These are phyloP conservation scores for Ascochyta rabiei DNA, from an alignment of 2,329 filamentous ascomycete genomes.

Conservation along the genomic window DNA sequence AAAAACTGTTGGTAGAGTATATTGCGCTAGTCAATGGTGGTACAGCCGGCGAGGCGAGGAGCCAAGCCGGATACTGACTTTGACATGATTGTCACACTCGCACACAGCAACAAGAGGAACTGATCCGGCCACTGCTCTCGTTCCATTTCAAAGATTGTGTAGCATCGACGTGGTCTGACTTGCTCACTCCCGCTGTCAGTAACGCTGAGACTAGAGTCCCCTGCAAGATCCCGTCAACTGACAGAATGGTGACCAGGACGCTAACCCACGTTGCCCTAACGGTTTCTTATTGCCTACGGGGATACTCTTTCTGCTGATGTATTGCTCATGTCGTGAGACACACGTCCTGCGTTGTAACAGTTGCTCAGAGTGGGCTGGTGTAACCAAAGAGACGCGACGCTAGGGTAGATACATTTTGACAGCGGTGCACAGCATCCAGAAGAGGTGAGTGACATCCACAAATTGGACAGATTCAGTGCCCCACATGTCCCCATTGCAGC, in stretches of 20 bases:
- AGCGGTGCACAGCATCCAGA: constrained; percentile 28
- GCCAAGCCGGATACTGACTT: constrained; percentile 34
- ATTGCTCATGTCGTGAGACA: constrained; percentile 33
- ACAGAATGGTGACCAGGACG: constrained; percentile 21
- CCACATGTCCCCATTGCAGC: constrained; percentile 24
- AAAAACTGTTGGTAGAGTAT: constrained; percentile 23
- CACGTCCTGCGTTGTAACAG: constrained; percentile 43
- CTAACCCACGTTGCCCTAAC: constrained; percentile 38
- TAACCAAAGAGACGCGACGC: constrained; percentile 23
- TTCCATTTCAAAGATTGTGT: constrained; percentile 19
- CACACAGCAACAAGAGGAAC: constrained; percentile 22
- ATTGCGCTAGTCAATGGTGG: constrained; percentile 30
- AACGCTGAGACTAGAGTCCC: constrained; percentile 23
- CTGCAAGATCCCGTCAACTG: constrained; percentile 27
- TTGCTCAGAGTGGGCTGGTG: constrained; percentile 37
- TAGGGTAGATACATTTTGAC: constrained; percentile 41
- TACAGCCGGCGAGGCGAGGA: constrained; percentile 30
- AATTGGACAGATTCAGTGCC: constrained; percentile 24
- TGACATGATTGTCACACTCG: constrained; percentile 39
- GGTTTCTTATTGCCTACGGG: constrained; percentile 23
- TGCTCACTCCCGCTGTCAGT: constrained; percentile 41
- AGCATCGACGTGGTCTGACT: constrained; percentile 35
- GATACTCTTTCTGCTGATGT: constrained; percentile 28
- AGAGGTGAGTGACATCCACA: constrained; percentile 27
- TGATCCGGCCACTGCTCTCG: constrained; percentile 5